Percentiles rank a stretch among this genome's conserved stretches.
Conservation (phyloP, 345 rosid species). For the Salix brachista region DNA sequence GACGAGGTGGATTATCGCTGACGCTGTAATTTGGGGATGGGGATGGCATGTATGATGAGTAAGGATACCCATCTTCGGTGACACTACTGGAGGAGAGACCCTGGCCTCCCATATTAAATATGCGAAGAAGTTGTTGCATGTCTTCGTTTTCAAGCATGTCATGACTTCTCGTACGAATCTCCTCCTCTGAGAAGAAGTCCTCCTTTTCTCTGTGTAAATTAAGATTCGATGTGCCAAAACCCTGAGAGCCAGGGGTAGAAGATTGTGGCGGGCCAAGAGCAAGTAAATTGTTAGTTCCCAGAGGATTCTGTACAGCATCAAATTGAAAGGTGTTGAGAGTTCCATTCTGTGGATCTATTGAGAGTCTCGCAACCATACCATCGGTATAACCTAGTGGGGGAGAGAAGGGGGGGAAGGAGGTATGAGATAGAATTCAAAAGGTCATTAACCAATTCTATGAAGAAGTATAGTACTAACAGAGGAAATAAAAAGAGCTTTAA, state of each 20-base stretch:
- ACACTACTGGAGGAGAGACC: conserved; percentile 8
- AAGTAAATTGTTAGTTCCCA: conserved; percentile 31
- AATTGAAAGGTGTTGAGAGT: conserved; percentile 41
- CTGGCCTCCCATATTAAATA: conserved; percentile 22
- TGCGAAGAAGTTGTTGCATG: conserved; percentile 29
- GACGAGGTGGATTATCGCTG: conserved; percentile 24
- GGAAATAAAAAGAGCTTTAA: neutral
- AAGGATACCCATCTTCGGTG: conserved; percentile 21
- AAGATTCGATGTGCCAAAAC: conserved; percentile 36
- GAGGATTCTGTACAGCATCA: conserved; percentile 47
- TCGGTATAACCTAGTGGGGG: conserved; percentile 44
- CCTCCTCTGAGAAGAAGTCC: conserved; percentile 24
- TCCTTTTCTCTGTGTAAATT: conserved; percentile 31
- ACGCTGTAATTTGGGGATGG: conserved; percentile 14
- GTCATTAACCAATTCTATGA: conserved; percentile 3
- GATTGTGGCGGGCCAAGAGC: conserved; percentile 40
- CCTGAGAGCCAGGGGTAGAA: conserved; percentile 37
- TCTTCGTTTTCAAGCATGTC: conserved; percentile 36
- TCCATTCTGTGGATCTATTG: conserved; percentile 44
- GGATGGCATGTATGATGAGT: conserved; percentile 16
- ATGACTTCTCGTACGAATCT: conserved; percentile 25
- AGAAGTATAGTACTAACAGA: neutral
- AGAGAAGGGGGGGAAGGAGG: neutral
- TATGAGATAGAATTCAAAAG: neutral
- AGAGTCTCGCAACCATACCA: conserved; percentile 36